Base-by-base conservation (phyloP, 192 early-diverging fungal genomes). In the Neocallimastix lanati region DNA sequence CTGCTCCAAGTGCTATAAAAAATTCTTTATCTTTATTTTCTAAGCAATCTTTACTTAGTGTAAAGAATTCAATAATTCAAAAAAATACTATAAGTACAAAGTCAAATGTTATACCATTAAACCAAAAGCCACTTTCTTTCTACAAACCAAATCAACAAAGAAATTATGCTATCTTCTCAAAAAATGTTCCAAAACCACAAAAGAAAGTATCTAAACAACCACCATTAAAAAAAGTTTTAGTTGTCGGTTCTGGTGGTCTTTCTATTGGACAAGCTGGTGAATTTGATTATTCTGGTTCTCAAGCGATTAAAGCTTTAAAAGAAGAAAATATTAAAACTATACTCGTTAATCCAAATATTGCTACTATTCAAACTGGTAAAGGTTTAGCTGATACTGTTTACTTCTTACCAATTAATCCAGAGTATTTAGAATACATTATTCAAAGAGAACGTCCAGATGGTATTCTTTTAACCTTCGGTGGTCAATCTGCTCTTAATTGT, bases 291-390 rank as follows among this genome's bases (percentile, higher is more conserved):
- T 98, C 97, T 11, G 93, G 93, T 21, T 96, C 94, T 12, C 93
- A 98, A 88, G 97, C 97, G 27, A 98, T 98, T 88, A 98, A 98
- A 85, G 97, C 97, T 27, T 86, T 98, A 79, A 91, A 92, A 80
- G 96, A 99, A 84, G 93, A 94, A 35, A 90, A 90, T 28, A 91
- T 99, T 79, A 83, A 97, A 81, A 99, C 97, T 4, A 91, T 99
- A 35, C 86, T 99, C 21, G 92, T 98, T 80, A 99, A 99, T 86
- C 97, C 97, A 78, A 99, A 99, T 86, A 99, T 99, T 84, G 97
- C 97, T 35, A 99, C 97, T 11, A 94, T 98, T 77, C 97, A 99
- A 89, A 99, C 97, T 35, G 93, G 92, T 29, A 90, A 95, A 82
- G 92, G 91, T 76, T 88, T 99, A 50, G 97, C 97, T 1, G 94